Conservation (phyloP, 306 rosid species). For the Luffa acutangula region DNA sequence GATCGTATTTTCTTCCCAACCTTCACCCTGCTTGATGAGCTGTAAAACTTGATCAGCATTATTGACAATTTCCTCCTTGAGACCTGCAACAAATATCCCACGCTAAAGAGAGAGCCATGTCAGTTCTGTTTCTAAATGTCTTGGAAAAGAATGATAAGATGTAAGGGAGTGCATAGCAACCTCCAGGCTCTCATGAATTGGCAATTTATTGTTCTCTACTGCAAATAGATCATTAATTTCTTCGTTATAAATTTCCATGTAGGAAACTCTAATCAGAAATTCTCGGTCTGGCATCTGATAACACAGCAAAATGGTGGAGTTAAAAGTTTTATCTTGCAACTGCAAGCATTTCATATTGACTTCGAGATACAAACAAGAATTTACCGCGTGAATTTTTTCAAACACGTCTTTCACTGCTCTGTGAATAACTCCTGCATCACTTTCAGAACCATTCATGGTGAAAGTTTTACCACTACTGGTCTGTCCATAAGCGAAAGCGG, state of each 20-base stretch:
- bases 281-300: slow-evolving; percentile 63
- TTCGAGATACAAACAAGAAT: neutral
- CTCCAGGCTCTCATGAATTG: slow-evolving; percentile 93
- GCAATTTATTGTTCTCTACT: slow-evolving; percentile 84
- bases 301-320: neutral
- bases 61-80: slow-evolving; percentile 73
- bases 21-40: slow-evolving; percentile 82
- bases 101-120: slow-evolving; percentile 37
- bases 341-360: neutral
- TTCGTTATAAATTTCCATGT: slow-evolving; percentile 95
- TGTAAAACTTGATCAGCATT: slow-evolving; percentile 70
- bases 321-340: slow-evolving; percentile 10
- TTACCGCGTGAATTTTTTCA: slow-evolving; percentile 59
- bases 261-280: slow-evolving; percentile 81
- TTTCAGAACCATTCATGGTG: slow-evolving; percentile 89
- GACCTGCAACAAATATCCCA: slow-evolving; percentile 91
- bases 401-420: slow-evolving; percentile 68
- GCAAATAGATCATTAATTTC: slow-evolving; percentile 82
- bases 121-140: slow-evolving; percentile 12
- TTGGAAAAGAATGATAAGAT: neutral
- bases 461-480: slow-evolving; percentile 99
- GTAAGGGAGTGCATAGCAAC: slow-evolving; percentile 24
- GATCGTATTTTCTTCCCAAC: slow-evolving; percentile 26
- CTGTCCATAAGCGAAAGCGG: slow-evolving; percentile 97
- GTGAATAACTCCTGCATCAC: slow-evolving; percentile 75